Evolutionary conservation across 1,139 yeast genomes (phyloP), one percentile per base, ranked within the genome.

Genomic region (Blastobotrys capitulatus): DNA sequence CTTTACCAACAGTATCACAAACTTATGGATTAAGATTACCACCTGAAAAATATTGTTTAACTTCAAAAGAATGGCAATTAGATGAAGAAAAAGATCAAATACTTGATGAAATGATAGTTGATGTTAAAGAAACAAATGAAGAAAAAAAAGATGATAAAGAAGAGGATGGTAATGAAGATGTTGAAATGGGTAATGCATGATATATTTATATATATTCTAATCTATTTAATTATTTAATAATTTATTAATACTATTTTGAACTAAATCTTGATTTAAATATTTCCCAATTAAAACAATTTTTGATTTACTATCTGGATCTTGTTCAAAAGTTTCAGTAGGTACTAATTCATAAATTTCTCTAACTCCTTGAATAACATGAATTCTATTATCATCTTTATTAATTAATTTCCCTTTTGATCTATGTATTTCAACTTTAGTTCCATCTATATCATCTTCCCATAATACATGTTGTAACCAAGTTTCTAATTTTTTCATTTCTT

Each of bases 11-110:
- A 8, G 92, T 92, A 29, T 83, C 89, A 66, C 94, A 95, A 26
- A 80, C 85, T 50, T 90, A 92, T 84, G 98, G 98, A 20, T 76
- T 92, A 50, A 79, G 97, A 55, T 74, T 94, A 50, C 99, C 99
- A 3, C 98, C 98, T 9, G 98, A 92, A 71, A 92, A 90, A 77
- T 90, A 89, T 70, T 92, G 97, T 68, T 71, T 92, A 50, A 89
- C 96, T 0, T 89, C 88, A 1, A 77, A 78, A 56, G 92, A 86
- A 58, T 83, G 89, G 83, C 82, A 79, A 36, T 59, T 75, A 42
- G 75, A 75, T 34, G 80, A 76, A 37, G 76, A 74, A 49, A 65
- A 53, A 7, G 61, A 57, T 36, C 45, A 61, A 50, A 35, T 57
- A 43, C 9, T 44, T 31, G 25, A 35, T 26, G 48, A 46, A 34